Evolutionary conservation across 106 monocot species (phyloP).

Genomic region (Dioscorea dumetorum): DNA sequence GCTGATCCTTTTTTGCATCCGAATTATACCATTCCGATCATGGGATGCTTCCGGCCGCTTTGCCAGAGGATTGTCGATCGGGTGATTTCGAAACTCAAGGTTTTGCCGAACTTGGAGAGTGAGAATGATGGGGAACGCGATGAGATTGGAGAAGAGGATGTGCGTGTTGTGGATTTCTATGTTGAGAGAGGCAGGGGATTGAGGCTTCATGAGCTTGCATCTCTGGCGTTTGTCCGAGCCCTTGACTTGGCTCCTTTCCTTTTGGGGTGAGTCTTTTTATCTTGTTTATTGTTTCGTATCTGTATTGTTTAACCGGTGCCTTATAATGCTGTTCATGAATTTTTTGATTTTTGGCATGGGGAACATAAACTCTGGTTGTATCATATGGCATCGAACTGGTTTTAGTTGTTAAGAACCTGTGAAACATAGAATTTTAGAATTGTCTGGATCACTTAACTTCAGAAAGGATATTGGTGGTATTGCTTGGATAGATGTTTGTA

Average conservation of each 20-base stretch:
- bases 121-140: slow-evolving; percentile 19
- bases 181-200: slow-evolving; percentile 42
- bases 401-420: too few relatives aligned
- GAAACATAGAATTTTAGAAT: too few relatives aligned
- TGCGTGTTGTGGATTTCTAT: slow-evolving; percentile 64
- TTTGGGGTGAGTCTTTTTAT: slow-evolving; percentile 28
- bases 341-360: too few relatives aligned
- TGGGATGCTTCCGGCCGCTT: slow-evolving; percentile 88
- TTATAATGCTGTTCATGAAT: too few relatives aligned
- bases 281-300: neutral
- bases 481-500: too few relatives aligned
- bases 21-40: slow-evolving; percentile 65
- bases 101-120: slow-evolving; percentile 10
- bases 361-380: too few relatives aligned
- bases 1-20: slow-evolving; percentile 83
- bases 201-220: slow-evolving; percentile 81
- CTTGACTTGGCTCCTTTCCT: slow-evolving; percentile 69
- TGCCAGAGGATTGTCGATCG: slow-evolving; percentile 26
- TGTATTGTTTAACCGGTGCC: neutral
- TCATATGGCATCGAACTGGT: too few relatives aligned
- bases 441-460: too few relatives aligned
- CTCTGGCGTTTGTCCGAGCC: slow-evolving; percentile 65
- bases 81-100: slow-evolving; percentile 37
- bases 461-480: too few relatives aligned
- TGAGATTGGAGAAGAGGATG: slow-evolving; percentile 52